Evolutionary conservation across 331 rosid species (phyloP).

Genomic region (Cydonia oblonga): DNA sequence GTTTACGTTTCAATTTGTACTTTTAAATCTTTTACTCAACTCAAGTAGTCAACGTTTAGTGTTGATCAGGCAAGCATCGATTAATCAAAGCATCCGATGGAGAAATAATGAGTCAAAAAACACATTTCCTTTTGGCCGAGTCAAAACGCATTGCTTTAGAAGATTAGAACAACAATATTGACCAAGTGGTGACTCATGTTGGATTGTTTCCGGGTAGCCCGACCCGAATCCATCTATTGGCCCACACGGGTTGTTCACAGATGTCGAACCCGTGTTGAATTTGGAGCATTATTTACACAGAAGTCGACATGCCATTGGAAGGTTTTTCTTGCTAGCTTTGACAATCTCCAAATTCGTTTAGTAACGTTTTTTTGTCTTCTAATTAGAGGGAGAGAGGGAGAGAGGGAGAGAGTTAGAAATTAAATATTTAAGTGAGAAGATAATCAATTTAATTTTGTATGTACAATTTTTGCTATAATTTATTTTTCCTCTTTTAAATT

Average conservation of each 20-base stretch:
- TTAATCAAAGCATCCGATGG: too few relatives aligned
- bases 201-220: background rate
- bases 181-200: background rate
- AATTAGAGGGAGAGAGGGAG: background rate
- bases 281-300: background rate
- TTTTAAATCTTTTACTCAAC: fast-evolving
- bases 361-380: background rate
- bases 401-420: fast-evolving
- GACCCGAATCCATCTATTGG: background rate
- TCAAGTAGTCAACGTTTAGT: too few relatives aligned
- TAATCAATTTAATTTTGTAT: background rate
- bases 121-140: background rate
- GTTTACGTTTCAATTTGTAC: too few relatives aligned
- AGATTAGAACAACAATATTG: background rate
- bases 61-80: too few relatives aligned
- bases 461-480: too few relatives aligned
- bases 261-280: background rate
- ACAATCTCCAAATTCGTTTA: background rate
- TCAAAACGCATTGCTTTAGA: background rate
- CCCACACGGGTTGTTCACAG: background rate
- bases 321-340: background rate
- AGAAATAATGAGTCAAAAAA: background rate
- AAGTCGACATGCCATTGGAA: background rate
- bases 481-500: too few relatives aligned
- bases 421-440: background rate